Percentiles rank a stretch among this genome's conserved stretches.
Conservation (phyloP, 2,329 filamentous ascomycete species). For the Fusarium zealandicum region DNA sequence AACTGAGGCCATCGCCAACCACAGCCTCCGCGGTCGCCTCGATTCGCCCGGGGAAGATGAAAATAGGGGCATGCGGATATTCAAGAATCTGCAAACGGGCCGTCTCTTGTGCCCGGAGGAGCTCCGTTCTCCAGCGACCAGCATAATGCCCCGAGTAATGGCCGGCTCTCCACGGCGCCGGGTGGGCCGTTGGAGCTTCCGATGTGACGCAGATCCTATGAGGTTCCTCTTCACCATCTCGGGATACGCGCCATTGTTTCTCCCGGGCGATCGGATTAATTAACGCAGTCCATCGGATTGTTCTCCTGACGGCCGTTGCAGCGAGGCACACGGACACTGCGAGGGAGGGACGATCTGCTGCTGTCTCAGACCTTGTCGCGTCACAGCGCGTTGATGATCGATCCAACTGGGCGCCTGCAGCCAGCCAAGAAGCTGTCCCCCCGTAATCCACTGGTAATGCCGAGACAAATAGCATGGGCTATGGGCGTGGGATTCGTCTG, state of each 20-base stretch:
- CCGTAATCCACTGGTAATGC: conserved; percentile 5
- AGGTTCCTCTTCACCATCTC: conserved; percentile 5
- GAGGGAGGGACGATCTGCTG: background rate
- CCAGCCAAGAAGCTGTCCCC: background rate
- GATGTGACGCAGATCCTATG: conserved; percentile 28
- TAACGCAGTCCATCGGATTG: background rate
- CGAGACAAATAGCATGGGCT: background rate
- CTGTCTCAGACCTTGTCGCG: background rate
- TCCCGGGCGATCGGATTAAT: background rate
- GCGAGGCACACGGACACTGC: background rate
- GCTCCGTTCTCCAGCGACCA: conserved; percentile 30
- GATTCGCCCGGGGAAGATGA: conserved; percentile 16
- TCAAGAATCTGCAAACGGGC: conserved; percentile 28
- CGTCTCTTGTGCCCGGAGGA: conserved; percentile 26
- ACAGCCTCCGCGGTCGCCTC: background rate
- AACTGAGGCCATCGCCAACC: conserved; percentile 5
- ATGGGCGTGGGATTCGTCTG: background rate
- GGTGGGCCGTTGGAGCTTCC: conserved; percentile 21
- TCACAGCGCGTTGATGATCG: conserved; percentile 11
- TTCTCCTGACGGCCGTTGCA: background rate
- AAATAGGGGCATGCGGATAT: conserved; percentile 28
- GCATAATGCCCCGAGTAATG: conserved; percentile 41
- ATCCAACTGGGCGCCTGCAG: background rate
- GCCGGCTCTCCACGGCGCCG: conserved; percentile 36
- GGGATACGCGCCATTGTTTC: background rate